phyloP scores from a whole-genome alignment of 192 early-diverging fungal species.

The Gamsiella multidivaricata region DNA sequence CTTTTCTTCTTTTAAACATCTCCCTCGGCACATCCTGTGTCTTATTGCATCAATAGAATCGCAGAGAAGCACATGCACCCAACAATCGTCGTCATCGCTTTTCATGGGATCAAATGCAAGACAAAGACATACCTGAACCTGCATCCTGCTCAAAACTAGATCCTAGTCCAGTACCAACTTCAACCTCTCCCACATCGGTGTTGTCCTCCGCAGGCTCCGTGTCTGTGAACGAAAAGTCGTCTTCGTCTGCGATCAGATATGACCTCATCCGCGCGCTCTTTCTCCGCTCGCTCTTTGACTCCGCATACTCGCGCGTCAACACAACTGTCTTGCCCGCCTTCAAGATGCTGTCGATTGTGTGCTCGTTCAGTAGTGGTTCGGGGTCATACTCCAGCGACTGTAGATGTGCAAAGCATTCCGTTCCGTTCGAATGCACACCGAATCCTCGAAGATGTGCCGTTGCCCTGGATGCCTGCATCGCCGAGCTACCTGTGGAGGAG shows the following conservation, averaged over 20 bases:
- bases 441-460: slow-evolving; percentile 12
- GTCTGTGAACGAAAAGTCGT: slow-evolving; percentile 33
- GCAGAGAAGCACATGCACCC: background rate
- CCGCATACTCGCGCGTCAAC: slow-evolving; percentile 61
- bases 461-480: slow-evolving; percentile 12
- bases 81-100: slow-evolving; percentile 12
- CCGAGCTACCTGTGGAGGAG: slow-evolving; percentile 30
- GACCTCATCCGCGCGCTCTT: slow-evolving; percentile 17
- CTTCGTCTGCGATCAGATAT: slow-evolving; percentile 18
- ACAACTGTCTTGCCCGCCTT: slow-evolving; percentile 58
- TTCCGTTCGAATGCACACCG: slow-evolving; percentile 24
- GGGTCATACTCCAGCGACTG: slow-evolving; percentile 62
- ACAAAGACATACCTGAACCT: slow-evolving; percentile 22
- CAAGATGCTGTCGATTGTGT: slow-evolving; percentile 57
- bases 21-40: background rate
- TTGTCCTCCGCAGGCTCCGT: slow-evolving; percentile 22
- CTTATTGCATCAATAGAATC: background rate
- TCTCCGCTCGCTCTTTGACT: slow-evolving; percentile 14
- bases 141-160: slow-evolving; percentile 23
- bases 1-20: background rate
- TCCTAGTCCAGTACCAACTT: slow-evolving; percentile 5
- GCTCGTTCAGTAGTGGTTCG: slow-evolving; percentile 59
- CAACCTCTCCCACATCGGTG: slow-evolving; percentile 8
- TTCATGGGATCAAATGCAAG: background rate
- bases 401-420: slow-evolving; percentile 61